phyloP scores from a whole-genome alignment of 192 early-diverging fungal genomes.

The Coemansia sp. region DNA sequence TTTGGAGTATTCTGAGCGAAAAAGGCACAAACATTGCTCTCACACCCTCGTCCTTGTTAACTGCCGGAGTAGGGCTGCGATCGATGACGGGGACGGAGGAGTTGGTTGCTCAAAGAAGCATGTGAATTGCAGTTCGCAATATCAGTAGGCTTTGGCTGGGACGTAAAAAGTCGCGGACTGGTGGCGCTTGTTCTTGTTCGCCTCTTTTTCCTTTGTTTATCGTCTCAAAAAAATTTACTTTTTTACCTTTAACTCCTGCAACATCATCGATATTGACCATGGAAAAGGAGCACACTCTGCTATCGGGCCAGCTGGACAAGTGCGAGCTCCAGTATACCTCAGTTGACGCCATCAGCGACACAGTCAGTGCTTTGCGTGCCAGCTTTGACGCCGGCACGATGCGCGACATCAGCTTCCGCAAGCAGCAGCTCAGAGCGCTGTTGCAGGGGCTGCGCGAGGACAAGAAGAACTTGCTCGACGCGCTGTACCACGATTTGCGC shows the following conservation, averaged over 20 bases:
- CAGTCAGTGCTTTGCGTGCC: constrained; percentile 42
- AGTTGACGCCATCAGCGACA: constrained; percentile 44
- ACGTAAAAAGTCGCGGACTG: background rate
- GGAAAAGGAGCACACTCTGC: constrained; percentile 35
- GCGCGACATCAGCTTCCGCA: constrained; percentile 30
- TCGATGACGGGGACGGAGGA: no score
- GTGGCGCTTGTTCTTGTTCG: background rate
- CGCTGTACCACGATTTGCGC: constrained; percentile 61
- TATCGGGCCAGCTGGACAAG: constrained; percentile 26
- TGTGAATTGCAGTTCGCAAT: background rate
- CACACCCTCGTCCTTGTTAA: no score
- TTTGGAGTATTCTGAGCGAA: no score
- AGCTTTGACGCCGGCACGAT: constrained; percentile 50
- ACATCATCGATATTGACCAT: background rate
- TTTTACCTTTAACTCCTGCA: background rate
- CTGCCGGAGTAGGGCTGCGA: no score
- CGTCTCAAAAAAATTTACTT: background rate
- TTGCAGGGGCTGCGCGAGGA: constrained; percentile 65
- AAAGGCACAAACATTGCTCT: no score
- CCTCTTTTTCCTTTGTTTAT: background rate
- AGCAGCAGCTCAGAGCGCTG: constrained; percentile 64
- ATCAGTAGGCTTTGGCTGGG: background rate
- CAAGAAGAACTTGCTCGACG: constrained; percentile 58
- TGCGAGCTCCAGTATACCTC: constrained; percentile 48
- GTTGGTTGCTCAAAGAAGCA: background rate